Conservation (phyloP, 2,329 filamentous ascomycete species). For the Kalmusia sp. region DNA sequence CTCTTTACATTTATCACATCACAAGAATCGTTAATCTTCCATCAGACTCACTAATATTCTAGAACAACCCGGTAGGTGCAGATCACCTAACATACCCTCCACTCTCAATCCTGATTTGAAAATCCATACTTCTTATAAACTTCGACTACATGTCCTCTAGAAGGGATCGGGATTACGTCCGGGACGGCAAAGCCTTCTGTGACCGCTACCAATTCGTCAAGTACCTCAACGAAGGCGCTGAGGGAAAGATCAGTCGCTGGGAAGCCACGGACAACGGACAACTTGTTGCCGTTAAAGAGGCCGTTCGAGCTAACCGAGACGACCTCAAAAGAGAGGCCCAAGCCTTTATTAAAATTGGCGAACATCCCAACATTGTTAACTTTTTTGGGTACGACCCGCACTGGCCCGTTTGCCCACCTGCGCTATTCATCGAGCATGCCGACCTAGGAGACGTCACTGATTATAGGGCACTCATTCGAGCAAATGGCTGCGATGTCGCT, state of each 20-base stretch:
- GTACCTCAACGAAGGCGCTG: neutral
- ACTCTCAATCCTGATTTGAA: too few species aligned
- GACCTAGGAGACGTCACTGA: conserved; percentile 21
- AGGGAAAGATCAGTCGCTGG: neutral
- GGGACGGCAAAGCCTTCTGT: neutral
- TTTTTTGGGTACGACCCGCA: conserved; percentile 11
- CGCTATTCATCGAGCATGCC: conserved; percentile 27
- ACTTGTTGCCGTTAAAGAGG: neutral
- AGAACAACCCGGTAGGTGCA: too few species aligned
- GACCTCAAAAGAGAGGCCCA: neutral
- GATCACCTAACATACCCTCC: too few species aligned
- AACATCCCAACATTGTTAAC: conserved; percentile 22
- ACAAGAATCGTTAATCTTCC: too few species aligned
- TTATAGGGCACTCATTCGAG: conserved; percentile 14
- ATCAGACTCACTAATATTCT: too few species aligned
- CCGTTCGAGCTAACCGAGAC: neutral
- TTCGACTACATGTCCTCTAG: too few species aligned
- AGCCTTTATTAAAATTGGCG: neutral
- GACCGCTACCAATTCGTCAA: neutral
- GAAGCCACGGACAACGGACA: neutral
- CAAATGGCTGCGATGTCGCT: conserved; percentile 6
- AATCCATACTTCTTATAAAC: too few species aligned
- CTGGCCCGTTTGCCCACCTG: conserved; percentile 18
- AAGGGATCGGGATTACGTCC: too few species aligned
- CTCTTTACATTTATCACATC: too few species aligned